phyloP scores from a whole-genome alignment of 202 grass and related monocot genomes.

The Dendrocalamus latiflorus region DNA sequence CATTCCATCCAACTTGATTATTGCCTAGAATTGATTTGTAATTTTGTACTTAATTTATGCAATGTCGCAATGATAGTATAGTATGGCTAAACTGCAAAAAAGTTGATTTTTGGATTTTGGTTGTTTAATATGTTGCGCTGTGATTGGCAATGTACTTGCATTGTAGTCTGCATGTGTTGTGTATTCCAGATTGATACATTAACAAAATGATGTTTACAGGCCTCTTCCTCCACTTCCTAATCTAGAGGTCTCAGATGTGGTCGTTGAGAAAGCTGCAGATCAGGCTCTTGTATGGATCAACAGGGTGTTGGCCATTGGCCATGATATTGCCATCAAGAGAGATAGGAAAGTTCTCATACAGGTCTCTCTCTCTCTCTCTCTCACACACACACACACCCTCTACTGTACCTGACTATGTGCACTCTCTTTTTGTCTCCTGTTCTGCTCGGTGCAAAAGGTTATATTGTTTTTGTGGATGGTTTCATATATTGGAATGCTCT shows the following conservation, averaged over 20 bases:
- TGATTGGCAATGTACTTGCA: not conserved
- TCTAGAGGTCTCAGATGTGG: conserved; percentile 74
- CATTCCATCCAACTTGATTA: not conserved
- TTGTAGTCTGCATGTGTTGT: not conserved
- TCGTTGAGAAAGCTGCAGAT: conserved; percentile 58
- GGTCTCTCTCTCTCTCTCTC: conserved; percentile 43
- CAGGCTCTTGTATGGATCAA: conserved; percentile 64
- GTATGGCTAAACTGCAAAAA: not conserved
- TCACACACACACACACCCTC: too few relatives aligned
- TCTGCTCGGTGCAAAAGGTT: conserved; percentile 41
- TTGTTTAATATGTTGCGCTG: not conserved
- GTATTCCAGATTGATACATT: not conserved
- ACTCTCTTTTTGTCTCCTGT: not conserved
- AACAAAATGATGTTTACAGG: conserved; percentile 28
- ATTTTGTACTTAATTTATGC: not conserved
- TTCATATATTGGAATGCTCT: conserved; percentile 71
- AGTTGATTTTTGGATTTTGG: not conserved
- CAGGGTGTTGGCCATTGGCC: conserved; percentile 53
- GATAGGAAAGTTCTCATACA: conserved; percentile 69
- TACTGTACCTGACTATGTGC: too few relatives aligned
- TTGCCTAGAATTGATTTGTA: not conserved
- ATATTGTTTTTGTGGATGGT: conserved; percentile 72
- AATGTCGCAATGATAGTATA: not conserved
- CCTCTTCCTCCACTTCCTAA: conserved; percentile 90
- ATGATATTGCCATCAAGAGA: conserved; percentile 81